These are phyloP conservation scores for Torulaspora delbrueckii DNA, from an alignment of 805 yeast species.

Conservation along the genomic window DNA sequence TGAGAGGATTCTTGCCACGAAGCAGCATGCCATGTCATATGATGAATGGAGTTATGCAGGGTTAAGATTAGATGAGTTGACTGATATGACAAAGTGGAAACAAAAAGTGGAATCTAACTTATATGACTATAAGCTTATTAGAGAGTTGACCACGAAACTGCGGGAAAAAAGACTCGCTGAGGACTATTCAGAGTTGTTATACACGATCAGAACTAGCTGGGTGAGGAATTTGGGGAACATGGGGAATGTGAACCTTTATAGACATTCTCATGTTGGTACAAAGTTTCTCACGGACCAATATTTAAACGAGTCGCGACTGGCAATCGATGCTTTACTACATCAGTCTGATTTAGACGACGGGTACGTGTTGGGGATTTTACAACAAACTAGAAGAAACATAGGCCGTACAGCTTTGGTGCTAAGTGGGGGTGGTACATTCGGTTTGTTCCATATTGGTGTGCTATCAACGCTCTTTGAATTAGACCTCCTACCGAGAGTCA, in stretches of 20 bases:
- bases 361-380: conserved; percentile 68
- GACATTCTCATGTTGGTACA: conserved; percentile 81
- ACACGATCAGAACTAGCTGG: conserved; percentile 79
- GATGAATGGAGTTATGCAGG: conserved; percentile 67
- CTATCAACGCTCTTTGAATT: conserved; percentile 70
- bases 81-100: conserved; percentile 73
- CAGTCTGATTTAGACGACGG: conserved; percentile 52
- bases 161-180: conserved; percentile 50
- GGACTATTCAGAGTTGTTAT: conserved; percentile 60
- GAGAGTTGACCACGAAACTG: conserved; percentile 50
- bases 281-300: conserved; percentile 79
- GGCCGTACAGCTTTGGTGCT: conserved; percentile 94
- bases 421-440: conserved; percentile 95
- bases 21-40: conserved; percentile 47
- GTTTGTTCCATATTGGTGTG: conserved; percentile 89
- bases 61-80: conserved; percentile 55
- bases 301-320: conserved; percentile 66
- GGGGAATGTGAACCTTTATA: conserved; percentile 72
- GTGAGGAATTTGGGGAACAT: conserved; percentile 80
- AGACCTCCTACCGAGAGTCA: conserved; percentile 74
- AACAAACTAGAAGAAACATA: conserved; percentile 83
- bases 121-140: conserved; percentile 67
- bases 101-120: conserved; percentile 50
- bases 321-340: conserved; percentile 26
- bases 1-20: conserved; percentile 40